Conservation (phyloP, 306 rosid genomes). For the Prunus salicina region DNA sequence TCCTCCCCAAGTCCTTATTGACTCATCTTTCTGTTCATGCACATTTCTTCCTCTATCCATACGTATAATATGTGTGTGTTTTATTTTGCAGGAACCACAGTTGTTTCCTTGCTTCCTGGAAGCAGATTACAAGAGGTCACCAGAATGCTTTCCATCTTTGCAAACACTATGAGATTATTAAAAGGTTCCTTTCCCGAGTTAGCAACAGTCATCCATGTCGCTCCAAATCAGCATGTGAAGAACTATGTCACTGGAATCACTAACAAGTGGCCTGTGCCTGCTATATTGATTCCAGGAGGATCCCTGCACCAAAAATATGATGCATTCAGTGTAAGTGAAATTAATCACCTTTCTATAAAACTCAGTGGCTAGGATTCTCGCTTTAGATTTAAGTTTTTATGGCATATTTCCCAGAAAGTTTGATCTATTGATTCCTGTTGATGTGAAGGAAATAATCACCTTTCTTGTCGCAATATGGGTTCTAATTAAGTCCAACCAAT, state of each 20-base stretch:
- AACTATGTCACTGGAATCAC: conserved; percentile 39
- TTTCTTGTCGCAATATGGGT: not conserved
- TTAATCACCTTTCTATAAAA: not conserved
- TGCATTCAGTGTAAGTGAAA: conserved; percentile 71
- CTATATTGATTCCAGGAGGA: conserved; percentile 66
- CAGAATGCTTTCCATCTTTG: conserved; percentile 73
- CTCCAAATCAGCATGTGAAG: conserved; percentile 71
- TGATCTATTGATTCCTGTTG: not conserved
- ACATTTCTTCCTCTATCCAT: not conserved
- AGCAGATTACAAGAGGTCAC: conserved; percentile 91
- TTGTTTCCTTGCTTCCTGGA: conserved; percentile 94
- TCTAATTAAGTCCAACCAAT: not conserved
- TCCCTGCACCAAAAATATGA: conserved; percentile 58
- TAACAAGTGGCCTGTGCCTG: conserved; percentile 73
- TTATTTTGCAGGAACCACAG: conserved; percentile 54
- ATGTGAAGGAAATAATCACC: not conserved
- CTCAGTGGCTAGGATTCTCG: not conserved
- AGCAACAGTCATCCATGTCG: conserved; percentile 66
- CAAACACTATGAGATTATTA: conserved; percentile 52
- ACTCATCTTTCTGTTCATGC: not conserved
- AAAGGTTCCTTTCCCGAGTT: conserved; percentile 47
- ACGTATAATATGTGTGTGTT: conserved; percentile 19
- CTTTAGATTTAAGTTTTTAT: not conserved
- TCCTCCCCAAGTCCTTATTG: not conserved
- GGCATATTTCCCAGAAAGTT: not conserved